Evolutionary conservation across 139 green algal species (phyloP), one percentile per base, ranked within the genome.

Genomic region (Chlorella sp.): DNA sequence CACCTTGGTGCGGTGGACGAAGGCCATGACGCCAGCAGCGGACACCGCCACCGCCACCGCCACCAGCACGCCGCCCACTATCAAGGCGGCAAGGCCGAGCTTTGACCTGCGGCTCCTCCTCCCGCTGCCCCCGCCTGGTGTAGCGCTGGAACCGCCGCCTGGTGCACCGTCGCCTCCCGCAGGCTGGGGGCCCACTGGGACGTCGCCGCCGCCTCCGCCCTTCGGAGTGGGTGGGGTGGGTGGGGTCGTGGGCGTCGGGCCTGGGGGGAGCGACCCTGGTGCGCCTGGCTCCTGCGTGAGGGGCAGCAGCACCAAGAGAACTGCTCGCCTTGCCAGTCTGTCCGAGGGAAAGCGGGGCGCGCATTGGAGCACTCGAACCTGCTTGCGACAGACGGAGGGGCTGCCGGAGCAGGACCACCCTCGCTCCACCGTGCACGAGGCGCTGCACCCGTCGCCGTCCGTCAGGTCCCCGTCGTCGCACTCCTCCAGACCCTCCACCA

Each of bases 401-500:
- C 66, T 74, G 64, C 75, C 77, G 17, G 17, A 68, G 76, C 85
- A 90, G 3, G 30, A 67, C 72, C 74, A 90, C 29, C 82, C 85
- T 0, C 50, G 65, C 72, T 90, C 83, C 5, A 93, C 75, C 49
- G 80, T 72, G 86, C 91, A 96, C 27, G 49, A 27, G 2, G 78
- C 35, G 34, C 73, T 84, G 90, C 91, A 96, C 29, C 91, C 91
- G 72, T 92, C 83, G 0, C 91, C 91, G 31, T 84, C 75, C 1
- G 27, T 31, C 0, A 70, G 68, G 69, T 92, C 77, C 2, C 92
- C 92, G 67, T 92, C 86, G 62, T 97, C 92, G 75, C 92, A 97
- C 80, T 95, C 71, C 79, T 97, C 92, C 10, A 73, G 34, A 0
- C 91, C 91, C 77, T 96, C 91, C 30, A 96, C 69, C 3, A 92